phyloP scores from a whole-genome alignment of 1,139 yeast species.

The Taphrina communis region DNA sequence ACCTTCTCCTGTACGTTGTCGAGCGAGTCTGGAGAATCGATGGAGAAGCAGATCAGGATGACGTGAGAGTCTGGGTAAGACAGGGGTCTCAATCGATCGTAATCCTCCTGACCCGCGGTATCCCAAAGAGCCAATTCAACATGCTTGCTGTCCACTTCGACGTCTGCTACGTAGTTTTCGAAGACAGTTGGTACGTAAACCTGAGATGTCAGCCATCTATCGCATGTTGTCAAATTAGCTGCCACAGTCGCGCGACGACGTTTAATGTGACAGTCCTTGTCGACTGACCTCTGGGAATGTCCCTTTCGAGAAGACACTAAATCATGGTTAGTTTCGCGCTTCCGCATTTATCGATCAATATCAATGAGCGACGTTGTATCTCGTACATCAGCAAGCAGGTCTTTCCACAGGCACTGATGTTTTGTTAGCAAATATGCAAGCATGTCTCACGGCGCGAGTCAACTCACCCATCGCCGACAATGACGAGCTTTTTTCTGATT shows the following conservation, averaged over 20 bases:
- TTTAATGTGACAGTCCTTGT: neutral
- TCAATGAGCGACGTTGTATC: neutral
- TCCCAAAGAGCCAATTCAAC: constrained; percentile 85
- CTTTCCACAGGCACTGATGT: constrained; percentile 79
- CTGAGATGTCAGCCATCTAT: neutral
- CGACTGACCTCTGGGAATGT: constrained; percentile 43
- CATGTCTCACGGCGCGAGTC: neutral
- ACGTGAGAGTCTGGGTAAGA: constrained; percentile 94
- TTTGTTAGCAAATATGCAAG: neutral
- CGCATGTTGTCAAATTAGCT: neutral
- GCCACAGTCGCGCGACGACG: constrained; percentile 10
- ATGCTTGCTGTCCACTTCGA: constrained; percentile 79
- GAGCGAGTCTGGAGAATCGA: constrained; percentile 81
- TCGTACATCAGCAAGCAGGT: constrained; percentile 68
- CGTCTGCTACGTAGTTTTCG: constrained; percentile 78
- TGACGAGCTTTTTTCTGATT: constrained; percentile 65
- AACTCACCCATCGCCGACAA: constrained; percentile 76
- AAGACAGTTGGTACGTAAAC: constrained; percentile 44
- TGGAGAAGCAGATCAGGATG: constrained; percentile 83
- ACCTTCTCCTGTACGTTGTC: constrained; percentile 56
- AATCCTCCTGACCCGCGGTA: constrained; percentile 95
- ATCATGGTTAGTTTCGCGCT: constrained; percentile 64
- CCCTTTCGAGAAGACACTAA: constrained; percentile 74
- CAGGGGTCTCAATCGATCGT: constrained; percentile 86
- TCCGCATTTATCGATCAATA: neutral